Evolutionary conservation across 495 filamentous ascomycete genomes (phyloP), one percentile per base, ranked within the genome.

Genomic region (Aspergillus wentii): DNA sequence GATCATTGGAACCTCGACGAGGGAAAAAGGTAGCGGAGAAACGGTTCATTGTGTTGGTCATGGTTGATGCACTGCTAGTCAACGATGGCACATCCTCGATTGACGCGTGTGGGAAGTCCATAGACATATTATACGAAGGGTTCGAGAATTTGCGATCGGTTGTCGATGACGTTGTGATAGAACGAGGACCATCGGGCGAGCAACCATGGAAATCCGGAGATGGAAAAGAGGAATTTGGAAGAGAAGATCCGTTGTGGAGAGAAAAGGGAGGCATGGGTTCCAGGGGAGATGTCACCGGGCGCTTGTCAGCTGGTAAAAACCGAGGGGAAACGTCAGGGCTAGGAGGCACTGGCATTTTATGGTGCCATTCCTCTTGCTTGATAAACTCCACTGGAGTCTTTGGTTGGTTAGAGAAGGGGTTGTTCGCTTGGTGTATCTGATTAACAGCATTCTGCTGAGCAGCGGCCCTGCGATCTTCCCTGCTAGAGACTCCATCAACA

Each of bases 41-140:
- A 11, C 71, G 69, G 43, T 64, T 48, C 54, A 69, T 46, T 44
- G 66, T 53, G 38, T 82, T 81, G 3, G 86, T 87, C 79, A 81
- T 85, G 10, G 87, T 90, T 1, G 89, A 95, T 48, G 86, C 79
- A 54, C 85, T 89, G 60, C 85, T 90, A 13, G 83, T 89, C 19
- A 95, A 61, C 20, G 88, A 94, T 5, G 89, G 89, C 8, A 91
- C 85, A 61, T 89, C 86, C 40, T 94, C 88, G 16, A 88, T 74
- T 5, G 89, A 94, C 14, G 81, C 71, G 35, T 88, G 82, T 73
- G 43, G 77, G 66, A 64, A 81, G 67, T 54, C 67, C 26, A 56
- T 74, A 16, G 77, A 78, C 26, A 82, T 79, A 40, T 89, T 46
- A 82, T 71, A 61, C 0, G 63, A 62, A 30, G 59, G 55, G 28